Evolutionary conservation across 1,284 basidiomycete genomes (phyloP).

Genomic region (Flammula alnicola): DNA sequence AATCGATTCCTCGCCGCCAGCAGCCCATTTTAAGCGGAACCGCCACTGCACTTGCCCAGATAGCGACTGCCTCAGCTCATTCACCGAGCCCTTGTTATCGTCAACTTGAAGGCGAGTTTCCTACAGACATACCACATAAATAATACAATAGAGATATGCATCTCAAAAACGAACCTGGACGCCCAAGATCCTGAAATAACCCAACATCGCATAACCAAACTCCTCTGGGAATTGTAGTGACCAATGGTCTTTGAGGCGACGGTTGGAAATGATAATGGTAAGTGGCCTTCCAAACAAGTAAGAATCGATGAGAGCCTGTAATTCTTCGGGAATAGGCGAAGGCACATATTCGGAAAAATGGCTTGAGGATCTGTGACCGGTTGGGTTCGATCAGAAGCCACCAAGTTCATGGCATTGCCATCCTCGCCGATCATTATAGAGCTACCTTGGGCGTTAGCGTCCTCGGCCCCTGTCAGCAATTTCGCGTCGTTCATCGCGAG

Average conservation of each 20-base stretch:
- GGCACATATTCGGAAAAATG: conserved; percentile 22
- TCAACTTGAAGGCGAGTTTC: conserved; percentile 23
- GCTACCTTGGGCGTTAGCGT: no score
- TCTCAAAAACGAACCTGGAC: conserved; percentile 26
- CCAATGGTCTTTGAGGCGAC: conserved; percentile 29
- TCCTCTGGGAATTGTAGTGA: conserved; percentile 30
- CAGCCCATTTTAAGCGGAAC: conserved; percentile 42
- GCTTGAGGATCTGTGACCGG: no score
- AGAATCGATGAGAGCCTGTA: conserved; percentile 37
- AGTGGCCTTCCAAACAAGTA: conserved; percentile 38
- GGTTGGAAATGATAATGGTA: conserved; percentile 35
- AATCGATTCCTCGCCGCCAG: conserved; percentile 42
- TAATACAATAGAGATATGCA: not conserved
- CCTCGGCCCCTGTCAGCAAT: no score
- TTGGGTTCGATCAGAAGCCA: no score
- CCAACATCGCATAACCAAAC: conserved; percentile 36
- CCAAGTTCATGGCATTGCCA: not conserved
- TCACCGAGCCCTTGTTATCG: not conserved
- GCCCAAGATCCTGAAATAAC: conserved; percentile 30
- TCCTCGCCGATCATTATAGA: not conserved
- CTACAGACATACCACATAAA: conserved; percentile 17
- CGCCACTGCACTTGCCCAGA: conserved; percentile 39
- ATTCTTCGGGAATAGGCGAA: conserved; percentile 36
- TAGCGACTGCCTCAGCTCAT: conserved; percentile 6
- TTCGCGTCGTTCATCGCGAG: no score